Evolutionary conservation across 1,284 basidiomycete genomes (phyloP), one percentile per base, ranked within the genome.

Genomic region (Acaromyces ingoldii): DNA sequence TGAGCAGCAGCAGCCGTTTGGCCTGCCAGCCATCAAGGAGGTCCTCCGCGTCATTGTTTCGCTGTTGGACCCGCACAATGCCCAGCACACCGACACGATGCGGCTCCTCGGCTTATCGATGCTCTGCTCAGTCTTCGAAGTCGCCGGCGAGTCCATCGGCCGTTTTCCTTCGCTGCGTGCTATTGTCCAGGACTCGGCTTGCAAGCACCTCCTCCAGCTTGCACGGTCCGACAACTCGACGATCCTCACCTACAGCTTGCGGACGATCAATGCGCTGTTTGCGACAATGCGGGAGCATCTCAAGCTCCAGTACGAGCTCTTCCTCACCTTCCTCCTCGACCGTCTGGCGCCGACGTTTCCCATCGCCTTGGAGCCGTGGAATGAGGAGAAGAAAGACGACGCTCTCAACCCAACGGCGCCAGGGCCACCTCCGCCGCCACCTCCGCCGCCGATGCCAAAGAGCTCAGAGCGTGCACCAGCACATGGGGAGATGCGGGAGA

Each of bases 261-360:
- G 93, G 24, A 85, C 89, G 0, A 89, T 91, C 53, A 85, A 87
- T 4, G 88, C 88, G 4, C 82, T 97, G 61, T 87, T 97, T 67
- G 86, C 91, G 60, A 88, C 88, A 3, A 87, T 93, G 83, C 83
- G 88, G 4, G 81, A 82, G 44, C 83, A 91, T 67, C 80, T 98
- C 50, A 98, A 97, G 78, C 81, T 93, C n/a, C 95, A 99, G 72
- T 87, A 91, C 70, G 95, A 99, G 74, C 82, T 97, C 13, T 95
- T 93, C 78, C 78, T 99, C 26, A 85, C 90, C 2, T 97, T 95
- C 76, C 86, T 89, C 21, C 85, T 98, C 57, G 93, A 96, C 73
- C 84, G 91, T 19, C 81, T 99, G 4, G 85, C 74, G 26, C 69
- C 74, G 0, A 68, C 67, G 6, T 65, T 67, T 34, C 67, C 72